Conservation (phyloP, 352 stramenopile genomes). For the Globisporangium lucens region DNA sequence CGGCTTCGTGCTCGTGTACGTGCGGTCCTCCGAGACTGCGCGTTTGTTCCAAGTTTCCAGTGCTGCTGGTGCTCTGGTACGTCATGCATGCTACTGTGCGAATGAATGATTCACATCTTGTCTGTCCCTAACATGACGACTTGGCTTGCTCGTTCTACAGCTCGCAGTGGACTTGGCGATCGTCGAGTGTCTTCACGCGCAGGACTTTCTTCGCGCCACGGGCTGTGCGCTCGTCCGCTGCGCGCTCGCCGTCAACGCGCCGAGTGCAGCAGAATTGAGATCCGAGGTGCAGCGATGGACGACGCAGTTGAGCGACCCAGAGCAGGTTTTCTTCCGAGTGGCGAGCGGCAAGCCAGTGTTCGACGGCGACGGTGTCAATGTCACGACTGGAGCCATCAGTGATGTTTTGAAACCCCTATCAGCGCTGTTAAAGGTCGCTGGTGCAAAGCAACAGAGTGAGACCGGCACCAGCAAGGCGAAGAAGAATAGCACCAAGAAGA, state of each 20-base stretch:
- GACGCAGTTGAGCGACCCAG: slow-evolving; percentile 20
- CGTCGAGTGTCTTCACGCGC: slow-evolving; percentile 43
- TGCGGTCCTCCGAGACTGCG: slow-evolving; percentile 16
- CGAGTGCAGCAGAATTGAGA: slow-evolving; percentile 16
- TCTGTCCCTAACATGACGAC: not conserved
- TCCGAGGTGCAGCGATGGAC: slow-evolving; percentile 31
- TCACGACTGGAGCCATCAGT: slow-evolving; percentile 5
- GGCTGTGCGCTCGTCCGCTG: slow-evolving; percentile 36
- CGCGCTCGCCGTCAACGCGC: slow-evolving; percentile 30
- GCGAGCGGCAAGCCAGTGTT: slow-evolving; percentile 28
- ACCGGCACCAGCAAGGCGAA: slow-evolving; percentile 31
- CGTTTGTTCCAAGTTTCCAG: slow-evolving; percentile 13
- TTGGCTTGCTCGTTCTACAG: not conserved
- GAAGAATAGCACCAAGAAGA: slow-evolving; percentile 28
- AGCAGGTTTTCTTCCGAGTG: slow-evolving; percentile 37
- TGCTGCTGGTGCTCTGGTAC: not conserved
- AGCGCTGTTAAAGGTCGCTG: slow-evolving; percentile 4
- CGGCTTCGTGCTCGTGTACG: slow-evolving; percentile 24
- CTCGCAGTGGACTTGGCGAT: slow-evolving; percentile 25
- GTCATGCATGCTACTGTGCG: not conserved
- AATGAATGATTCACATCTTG: not conserved
- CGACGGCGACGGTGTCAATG: slow-evolving; percentile 28
- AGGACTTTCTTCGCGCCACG: slow-evolving; percentile 38
- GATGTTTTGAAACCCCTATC: not conserved
- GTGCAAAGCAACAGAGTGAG: slow-evolving; percentile 16